These are phyloP conservation scores for Clavispora fructus DNA, from an alignment of 805 yeast genomes.

Conservation along the genomic window DNA sequence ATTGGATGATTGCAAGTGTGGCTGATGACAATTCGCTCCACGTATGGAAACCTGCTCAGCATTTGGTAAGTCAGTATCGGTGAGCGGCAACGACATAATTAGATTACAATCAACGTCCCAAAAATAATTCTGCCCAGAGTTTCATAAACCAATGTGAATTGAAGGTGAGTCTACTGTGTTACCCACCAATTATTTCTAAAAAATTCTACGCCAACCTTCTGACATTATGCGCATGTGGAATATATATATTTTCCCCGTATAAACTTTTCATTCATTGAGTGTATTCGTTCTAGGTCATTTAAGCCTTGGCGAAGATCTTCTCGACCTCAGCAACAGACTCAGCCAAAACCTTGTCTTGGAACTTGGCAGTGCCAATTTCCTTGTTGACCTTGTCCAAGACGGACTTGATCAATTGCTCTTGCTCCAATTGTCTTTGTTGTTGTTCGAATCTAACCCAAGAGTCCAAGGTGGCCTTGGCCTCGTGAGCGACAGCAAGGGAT, in stretches of 20 bases:
- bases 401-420: constrained; percentile 79
- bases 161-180: too few relatives aligned
- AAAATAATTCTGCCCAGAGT: too few relatives aligned
- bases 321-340: constrained; percentile 93
- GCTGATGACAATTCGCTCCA: constrained; percentile 86
- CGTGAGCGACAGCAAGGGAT: constrained; percentile 76
- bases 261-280: constrained; percentile 3
- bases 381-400: constrained; percentile 86
- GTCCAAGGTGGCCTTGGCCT: constrained; percentile 93
- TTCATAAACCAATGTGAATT: too few relatives aligned
- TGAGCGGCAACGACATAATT: not conserved
- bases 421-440: constrained; percentile 93
- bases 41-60: constrained; percentile 64
- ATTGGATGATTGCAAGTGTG: constrained; percentile 68
- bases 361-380: constrained; percentile 79
- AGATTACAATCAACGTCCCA: too few relatives aligned
- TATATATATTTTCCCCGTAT: constrained; percentile 4
- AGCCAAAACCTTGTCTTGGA: constrained; percentile 86
- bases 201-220: not conserved
- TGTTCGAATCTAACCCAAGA: constrained; percentile 99
- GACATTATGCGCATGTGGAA: not conserved
- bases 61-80: not conserved
- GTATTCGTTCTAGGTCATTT: constrained; percentile 6
- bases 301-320: constrained; percentile 60
- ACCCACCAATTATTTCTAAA: too few relatives aligned